Base-by-base conservation (phyloP, 192 early-diverging fungal genomes). In the Entomortierella lignicola region DNA sequence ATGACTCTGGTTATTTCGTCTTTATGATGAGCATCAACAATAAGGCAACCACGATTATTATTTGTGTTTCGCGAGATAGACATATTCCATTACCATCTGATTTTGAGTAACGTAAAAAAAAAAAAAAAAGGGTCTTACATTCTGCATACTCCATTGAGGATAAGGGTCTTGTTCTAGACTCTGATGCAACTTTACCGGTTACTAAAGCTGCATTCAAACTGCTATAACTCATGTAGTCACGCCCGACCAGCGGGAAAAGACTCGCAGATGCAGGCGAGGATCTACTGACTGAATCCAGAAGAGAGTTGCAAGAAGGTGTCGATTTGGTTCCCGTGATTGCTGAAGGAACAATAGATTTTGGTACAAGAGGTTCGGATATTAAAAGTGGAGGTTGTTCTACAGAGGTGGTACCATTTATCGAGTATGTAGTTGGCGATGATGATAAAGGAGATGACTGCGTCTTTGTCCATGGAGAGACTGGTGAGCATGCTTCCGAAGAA, bases 131-230 rank as follows among this genome's bases (percentile, higher is more conserved):
- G 43, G 15, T 27, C 73, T 77, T 77, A 77, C 73, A 77, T 59
- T 77, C 73, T 54, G 66, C 73, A 26, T 63, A 63, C 58, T 77
- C 73, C 73, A 77, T 77, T 13, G 73, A 77, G 6, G 73, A 77
- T 51, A 77, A 44, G 5, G 73, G 73, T 47, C 73, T 57, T 42
- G 61, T 37, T 37, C 15, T 64, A 23, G 23, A 42, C 26, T 58
- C 63, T 21, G 62, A 37, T 8, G 27, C 39, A n/a, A 34, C 52
- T 27, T 29, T 34, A 32, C 51, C 61, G 29, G 57, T n/a, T 18
- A 53, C 58, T 20, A 66, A 11, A 17, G 60, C 48, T 1, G 51
- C 66, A 43, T 63, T 67, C 20, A 61, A 51, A 23, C 65, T 68
- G 21, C 59, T 57, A 37, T 57, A 68, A 15, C 66, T 53, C 27